Conservation (phyloP, 495 filamentous ascomycete genomes). For the Hypoxylon perforatum region DNA sequence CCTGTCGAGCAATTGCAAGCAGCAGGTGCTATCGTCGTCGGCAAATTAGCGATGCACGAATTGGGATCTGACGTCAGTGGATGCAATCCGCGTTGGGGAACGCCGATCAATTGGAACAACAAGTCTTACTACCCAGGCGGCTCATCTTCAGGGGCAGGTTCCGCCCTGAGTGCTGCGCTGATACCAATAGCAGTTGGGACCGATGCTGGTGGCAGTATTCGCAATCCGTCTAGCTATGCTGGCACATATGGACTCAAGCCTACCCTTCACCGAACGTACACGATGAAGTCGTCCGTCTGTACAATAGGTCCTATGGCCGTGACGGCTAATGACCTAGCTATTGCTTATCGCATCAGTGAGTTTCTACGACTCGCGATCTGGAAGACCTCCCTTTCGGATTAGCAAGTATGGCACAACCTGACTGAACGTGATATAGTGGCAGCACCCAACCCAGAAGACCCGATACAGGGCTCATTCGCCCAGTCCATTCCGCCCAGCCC, state of each 20-base stretch:
- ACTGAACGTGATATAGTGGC: slow-evolving; percentile 60
- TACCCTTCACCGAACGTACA: slow-evolving; percentile 73
- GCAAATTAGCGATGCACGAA: slow-evolving; percentile 94
- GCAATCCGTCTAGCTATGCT: slow-evolving; percentile 84
- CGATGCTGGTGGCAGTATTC: slow-evolving; percentile 88
- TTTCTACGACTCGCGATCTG: background rate
- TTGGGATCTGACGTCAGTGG: slow-evolving; percentile 67
- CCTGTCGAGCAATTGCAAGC: slow-evolving; percentile 80
- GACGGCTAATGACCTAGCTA: slow-evolving; percentile 82
- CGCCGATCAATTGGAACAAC: slow-evolving; percentile 87
- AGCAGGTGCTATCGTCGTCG: slow-evolving; percentile 82
- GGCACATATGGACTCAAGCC: slow-evolving; percentile 91
- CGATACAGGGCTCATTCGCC: slow-evolving; percentile 51
- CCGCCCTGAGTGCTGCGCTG: slow-evolving; percentile 78
- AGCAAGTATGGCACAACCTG: background rate
- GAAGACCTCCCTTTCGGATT: background rate
- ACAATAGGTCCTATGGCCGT: slow-evolving; percentile 81
- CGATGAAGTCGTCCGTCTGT: slow-evolving; percentile 69
- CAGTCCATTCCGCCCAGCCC: slow-evolving; percentile 56
- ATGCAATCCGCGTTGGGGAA: slow-evolving; percentile 65
- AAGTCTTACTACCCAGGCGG: slow-evolving; percentile 85
- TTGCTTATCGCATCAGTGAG: slow-evolving; percentile 74
- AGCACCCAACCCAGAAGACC: slow-evolving; percentile 69
- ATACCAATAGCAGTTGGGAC: slow-evolving; percentile 85
- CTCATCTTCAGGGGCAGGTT: slow-evolving; percentile 86